Evolutionary conservation across 2,329 filamentous ascomycete species (phyloP).

Genomic region (Tolypocladium tropicale): DNA sequence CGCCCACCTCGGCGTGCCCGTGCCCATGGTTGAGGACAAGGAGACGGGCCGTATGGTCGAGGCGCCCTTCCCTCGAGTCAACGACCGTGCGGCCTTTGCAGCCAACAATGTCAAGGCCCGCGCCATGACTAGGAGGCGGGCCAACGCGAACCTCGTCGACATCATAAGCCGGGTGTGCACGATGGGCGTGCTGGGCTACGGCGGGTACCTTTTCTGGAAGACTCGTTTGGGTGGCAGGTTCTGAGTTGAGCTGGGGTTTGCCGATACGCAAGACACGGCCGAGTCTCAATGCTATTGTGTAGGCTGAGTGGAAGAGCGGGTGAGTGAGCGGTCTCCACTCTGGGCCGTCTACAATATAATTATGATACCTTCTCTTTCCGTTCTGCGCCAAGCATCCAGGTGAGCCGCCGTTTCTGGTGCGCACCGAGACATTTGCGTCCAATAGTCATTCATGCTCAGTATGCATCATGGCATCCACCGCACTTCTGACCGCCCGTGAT

Average conservation of each 20-base stretch:
- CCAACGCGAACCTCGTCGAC: constrained; percentile 13
- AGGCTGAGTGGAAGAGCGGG: not conserved
- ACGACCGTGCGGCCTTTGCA: constrained; percentile 19
- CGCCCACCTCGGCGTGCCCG: constrained; percentile 23
- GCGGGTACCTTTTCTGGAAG: constrained; percentile 17
- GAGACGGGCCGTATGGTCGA: constrained; percentile 18
- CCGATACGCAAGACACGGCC: too few relatives aligned
- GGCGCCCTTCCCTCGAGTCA: constrained; percentile 21
- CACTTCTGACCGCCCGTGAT: too few relatives aligned
- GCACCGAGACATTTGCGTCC: not conserved
- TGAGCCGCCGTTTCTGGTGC: not conserved
- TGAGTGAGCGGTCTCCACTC: not conserved
- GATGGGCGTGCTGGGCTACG: constrained; percentile 16
- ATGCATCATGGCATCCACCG: too few relatives aligned
- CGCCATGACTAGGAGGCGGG: constrained; percentile 9
- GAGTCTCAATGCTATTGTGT: not conserved
- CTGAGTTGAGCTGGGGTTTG: not conserved
- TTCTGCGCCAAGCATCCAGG: not conserved
- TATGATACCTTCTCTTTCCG: too few relatives aligned
- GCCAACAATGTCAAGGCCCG: constrained; percentile 4
- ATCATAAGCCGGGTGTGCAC: constrained; percentile 13
- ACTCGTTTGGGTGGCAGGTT: constrained; percentile 12
- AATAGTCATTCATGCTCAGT: too few relatives aligned
- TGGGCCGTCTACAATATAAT: not conserved
- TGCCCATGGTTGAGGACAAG: constrained; percentile 22